Conservation (phyloP, 2,329 filamentous ascomycete species). For the Trematosphaeria pertusa region DNA sequence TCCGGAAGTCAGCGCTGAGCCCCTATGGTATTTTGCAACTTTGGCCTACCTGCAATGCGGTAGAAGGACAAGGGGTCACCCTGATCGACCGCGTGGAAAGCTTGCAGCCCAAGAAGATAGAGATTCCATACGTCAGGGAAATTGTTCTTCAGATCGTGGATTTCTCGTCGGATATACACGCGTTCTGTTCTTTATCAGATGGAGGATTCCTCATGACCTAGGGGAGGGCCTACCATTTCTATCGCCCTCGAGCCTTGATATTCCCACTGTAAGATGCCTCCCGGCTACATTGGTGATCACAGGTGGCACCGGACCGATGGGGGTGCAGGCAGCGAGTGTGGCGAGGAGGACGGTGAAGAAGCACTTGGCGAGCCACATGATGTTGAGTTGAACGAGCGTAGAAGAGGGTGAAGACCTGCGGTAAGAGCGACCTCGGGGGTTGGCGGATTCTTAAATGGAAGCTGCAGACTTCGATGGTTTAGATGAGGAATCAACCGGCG, state of each 20-base stretch:
- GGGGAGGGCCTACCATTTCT: too few species aligned
- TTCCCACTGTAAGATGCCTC: conserved; percentile 25
- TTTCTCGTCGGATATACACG: conserved; percentile 64
- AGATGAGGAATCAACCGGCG: too few species aligned
- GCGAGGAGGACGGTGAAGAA: conserved; percentile 10
- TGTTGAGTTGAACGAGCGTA: neutral
- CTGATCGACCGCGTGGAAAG: conserved; percentile 72
- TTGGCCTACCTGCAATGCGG: conserved; percentile 69
- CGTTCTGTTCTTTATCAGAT: conserved; percentile 31
- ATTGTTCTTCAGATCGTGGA: conserved; percentile 68
- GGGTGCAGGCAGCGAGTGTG: conserved; percentile 14
- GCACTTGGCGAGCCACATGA: neutral
- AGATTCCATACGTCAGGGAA: conserved; percentile 72
- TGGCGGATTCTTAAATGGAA: too few species aligned
- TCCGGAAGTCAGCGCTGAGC: conserved; percentile 11
- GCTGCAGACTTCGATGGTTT: too few species aligned
- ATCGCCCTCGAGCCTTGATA: conserved; percentile 21
- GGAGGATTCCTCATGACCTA: too few species aligned
- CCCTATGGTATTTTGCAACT: too few species aligned
- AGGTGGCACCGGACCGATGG: neutral
- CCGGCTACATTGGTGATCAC: conserved; percentile 6
- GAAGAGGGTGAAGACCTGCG: neutral
- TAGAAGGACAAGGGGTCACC: conserved; percentile 74
- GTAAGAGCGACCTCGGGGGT: too few species aligned
- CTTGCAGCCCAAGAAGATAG: conserved; percentile 75